Evolutionary conservation across 2,329 filamentous ascomycete species (phyloP), one percentile per base, ranked within the genome.

Genomic region (Diaporthe citrichinensis): DNA sequence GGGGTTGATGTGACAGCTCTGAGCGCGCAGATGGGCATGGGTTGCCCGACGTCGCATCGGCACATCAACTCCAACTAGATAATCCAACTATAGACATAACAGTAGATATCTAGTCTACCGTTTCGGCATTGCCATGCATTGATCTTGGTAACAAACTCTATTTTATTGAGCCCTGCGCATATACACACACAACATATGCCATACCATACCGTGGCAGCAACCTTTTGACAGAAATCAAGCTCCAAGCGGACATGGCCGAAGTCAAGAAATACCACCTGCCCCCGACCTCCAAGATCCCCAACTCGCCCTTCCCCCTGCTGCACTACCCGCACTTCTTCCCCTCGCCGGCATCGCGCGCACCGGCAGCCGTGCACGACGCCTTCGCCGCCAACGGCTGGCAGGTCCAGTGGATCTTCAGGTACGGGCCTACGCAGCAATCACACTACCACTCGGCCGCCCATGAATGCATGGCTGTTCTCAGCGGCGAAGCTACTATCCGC

Each of bases 371-470:
- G 28, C 84, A 87, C 81, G 84, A 88, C 72, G 81, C 86, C 23
- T 89, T 90, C 79, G 78, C 81, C 1, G 76, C 78, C 31, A 90
- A 91, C 77, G 86, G 83, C 36, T 91, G 90, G 90, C 79, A 87
- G 44, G 84, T 85, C 0, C 86, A 89, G 76, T 92, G 90, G 90
- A 88, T 91, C 67, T 88, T 87, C 76, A 87, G 89, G 49, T 92
- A 92, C 80, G 87, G 88, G 1, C 81, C 83, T 8, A 89, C 89
- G 0, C 90, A 91, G 74, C 69, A 79, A 17, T 89, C 90, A 0
- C 90, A 92, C 81, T 92, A 91, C 78, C 90, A 92, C 80, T 88
- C 88, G 3, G 79, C 81, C 12, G 86, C 88, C 0, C 90, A 92
- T 78, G 90, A 92, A 81, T 88, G 86, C 80, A 90, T 91, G 87